Base-by-base conservation (phyloP, 169 alveolate species). In the Plasmodium gallinaceum region DNA sequence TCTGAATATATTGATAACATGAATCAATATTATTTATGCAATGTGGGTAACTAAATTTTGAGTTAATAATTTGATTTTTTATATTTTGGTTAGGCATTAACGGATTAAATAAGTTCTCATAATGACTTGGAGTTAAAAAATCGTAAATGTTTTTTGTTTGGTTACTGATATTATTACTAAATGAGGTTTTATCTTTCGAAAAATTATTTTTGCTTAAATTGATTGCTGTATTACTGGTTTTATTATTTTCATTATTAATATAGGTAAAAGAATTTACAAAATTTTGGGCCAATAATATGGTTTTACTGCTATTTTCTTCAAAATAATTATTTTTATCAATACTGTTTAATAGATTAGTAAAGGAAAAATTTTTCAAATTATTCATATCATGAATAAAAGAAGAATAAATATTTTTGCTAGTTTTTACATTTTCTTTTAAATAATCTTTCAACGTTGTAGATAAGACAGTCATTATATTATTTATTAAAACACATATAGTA, bases 21-120 rank as follows among this genome's bases (percentile, higher is more conserved):
- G 91, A 37, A n/a, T 83, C 91, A 7, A 83, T 68, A 46, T 83
- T 83, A 73, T 83, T 83, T n/a, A 83, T 42, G 16, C 91, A 68
- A 39, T 83, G 91, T 1, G 86, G 91, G 26, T 83, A 83, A 62
- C 83, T 66, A 61, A 69, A 83, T 39, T 83, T 83, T 22, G 91
- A 83, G 26, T 45, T 83, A 32, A 83, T 83, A 7, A 61, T 62
- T 70, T 83, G 86, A 48, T 46, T 18, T 16, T 68, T 57, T 32
- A 83, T 60, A 74, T 74, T 83, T 43, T 62, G 46, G 10, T 71
- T 42, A 1, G 52, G 45, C 0, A 26, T 18, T 48, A 83, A 61
- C 0, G 91, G 91, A 12, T 83, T 83, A 61, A 52, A 83, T 18
- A 83, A 20, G 26, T 73, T 83, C 32, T 70, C 74, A 22, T 42